Percentiles rank a stretch among this genome's conserved stretches.
Conservation (phyloP, 2,329 filamentous ascomycete species). For the Talaromyces sp. region DNA sequence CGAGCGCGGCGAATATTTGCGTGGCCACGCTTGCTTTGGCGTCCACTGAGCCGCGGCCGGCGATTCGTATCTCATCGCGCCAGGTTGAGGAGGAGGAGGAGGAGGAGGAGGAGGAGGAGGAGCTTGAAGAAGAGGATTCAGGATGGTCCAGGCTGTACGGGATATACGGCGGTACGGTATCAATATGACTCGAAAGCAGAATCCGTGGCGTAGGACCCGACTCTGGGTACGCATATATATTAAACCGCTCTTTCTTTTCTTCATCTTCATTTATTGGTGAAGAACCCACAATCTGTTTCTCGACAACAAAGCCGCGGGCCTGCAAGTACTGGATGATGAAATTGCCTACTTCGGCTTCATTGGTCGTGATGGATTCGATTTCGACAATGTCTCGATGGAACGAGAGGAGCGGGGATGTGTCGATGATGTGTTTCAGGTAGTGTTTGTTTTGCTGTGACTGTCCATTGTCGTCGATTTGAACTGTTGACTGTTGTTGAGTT, state of each 20-base stretch:
- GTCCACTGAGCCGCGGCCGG: conserved; percentile 44
- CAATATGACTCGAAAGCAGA: conserved; percentile 69
- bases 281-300: conserved; percentile 47
- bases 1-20: conserved; percentile 40
- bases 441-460: not conserved
- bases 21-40: conserved; percentile 45
- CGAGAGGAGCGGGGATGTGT: conserved; percentile 54
- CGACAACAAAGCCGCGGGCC: conserved; percentile 56
- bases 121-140: not conserved
- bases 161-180: conserved; percentile 56
- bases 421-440: conserved; percentile 32
- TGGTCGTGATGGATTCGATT: conserved; percentile 65
- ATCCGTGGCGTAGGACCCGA: conserved; percentile 23
- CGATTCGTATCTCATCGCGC: conserved; percentile 31
- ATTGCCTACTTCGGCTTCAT: conserved; percentile 64
- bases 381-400: conserved; percentile 73
- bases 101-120: not conserved
- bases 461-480: not conserved
- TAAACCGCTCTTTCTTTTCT: conserved; percentile 54
- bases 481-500: not conserved
- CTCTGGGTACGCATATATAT: conserved; percentile 63
- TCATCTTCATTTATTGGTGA: too few relatives aligned
- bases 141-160: conserved; percentile 40
- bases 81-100: not conserved
- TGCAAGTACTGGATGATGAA: conserved; percentile 66